Evolutionary conservation across 495 filamentous ascomycete species (phyloP).

Genomic region (Elaphomyces granulatus): DNA sequence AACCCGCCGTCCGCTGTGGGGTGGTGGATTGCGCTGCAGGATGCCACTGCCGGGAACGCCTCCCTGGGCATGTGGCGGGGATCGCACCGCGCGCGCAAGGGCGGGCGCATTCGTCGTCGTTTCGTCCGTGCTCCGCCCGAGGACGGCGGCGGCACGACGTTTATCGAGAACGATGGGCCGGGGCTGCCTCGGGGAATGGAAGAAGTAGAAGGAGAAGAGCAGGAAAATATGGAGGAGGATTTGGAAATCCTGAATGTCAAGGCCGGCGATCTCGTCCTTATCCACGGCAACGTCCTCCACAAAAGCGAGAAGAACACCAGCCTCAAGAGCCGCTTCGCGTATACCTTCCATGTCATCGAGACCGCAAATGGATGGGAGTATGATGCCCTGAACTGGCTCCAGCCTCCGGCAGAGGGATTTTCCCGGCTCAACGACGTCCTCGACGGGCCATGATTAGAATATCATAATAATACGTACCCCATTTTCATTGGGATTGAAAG

Average conservation of each 20-base stretch:
- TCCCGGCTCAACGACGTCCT: constrained; percentile 20
- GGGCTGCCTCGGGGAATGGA: constrained; percentile 32
- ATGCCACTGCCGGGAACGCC: constrained; percentile 70
- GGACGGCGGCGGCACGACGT: constrained; percentile 41
- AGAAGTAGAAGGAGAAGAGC: constrained; percentile 17
- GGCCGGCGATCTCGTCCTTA: constrained; percentile 78
- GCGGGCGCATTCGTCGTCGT: constrained; percentile 44
- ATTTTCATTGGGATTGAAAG: no score
- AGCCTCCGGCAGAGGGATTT: constrained; percentile 66
- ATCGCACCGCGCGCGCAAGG: constrained; percentile 41
- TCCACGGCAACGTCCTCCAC: constrained; percentile 92
- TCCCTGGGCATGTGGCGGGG: constrained; percentile 76
- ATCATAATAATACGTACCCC: no score
- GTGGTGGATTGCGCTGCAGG: constrained; percentile 93
- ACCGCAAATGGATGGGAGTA: constrained; percentile 57
- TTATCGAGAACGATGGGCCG: constrained; percentile 34
- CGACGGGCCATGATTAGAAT: not conserved
- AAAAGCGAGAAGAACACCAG: constrained; percentile 91
- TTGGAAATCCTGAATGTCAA: constrained; percentile 67
- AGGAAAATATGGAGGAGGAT: constrained; percentile 33
- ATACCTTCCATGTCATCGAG: constrained; percentile 97
- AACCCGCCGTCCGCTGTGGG: constrained; percentile 80
- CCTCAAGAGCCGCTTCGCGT: constrained; percentile 74
- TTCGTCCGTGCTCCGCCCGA: constrained; percentile 59
- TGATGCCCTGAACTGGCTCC: constrained; percentile 84